phyloP scores from a whole-genome alignment of 345 rosid genomes.

The Euphorbia lathyris region DNA sequence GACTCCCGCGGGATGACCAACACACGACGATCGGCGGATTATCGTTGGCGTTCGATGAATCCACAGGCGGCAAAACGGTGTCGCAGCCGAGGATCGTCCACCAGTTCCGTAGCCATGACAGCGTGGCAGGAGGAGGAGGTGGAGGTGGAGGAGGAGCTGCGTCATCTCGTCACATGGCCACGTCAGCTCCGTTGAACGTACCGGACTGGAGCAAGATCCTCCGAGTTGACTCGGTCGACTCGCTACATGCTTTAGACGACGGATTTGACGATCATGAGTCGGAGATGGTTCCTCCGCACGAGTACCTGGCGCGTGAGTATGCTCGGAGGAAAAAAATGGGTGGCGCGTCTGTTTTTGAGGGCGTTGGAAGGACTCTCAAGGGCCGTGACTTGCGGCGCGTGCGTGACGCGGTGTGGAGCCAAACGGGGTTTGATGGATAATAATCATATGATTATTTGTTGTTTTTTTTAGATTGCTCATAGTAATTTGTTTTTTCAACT shows the following conservation, averaged over 20 bases:
- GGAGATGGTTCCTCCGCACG: conserved; percentile 92
- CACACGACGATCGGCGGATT: conserved; percentile 50
- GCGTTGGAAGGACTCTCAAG: conserved; percentile 86
- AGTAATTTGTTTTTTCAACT: conserved; percentile 8
- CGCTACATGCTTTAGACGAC: conserved; percentile 69
- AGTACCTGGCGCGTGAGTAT: conserved; percentile 70
- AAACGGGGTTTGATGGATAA: conserved; percentile 28
- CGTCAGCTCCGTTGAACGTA: conserved; percentile 86
- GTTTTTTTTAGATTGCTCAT: background rate
- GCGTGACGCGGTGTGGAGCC: conserved; percentile 92
- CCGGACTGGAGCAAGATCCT: conserved; percentile 94
- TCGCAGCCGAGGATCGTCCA: conserved; percentile 63
- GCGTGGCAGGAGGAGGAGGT: conserved; percentile 14
- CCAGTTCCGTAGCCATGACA: conserved; percentile 55
- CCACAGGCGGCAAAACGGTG: conserved; percentile 31
- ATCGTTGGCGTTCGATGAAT: conserved; percentile 63
- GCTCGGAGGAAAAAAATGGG: conserved; percentile 44
- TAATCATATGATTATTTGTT: too few species aligned
- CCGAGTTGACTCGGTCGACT: conserved; percentile 75
- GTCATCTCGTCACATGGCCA: conserved; percentile 52
- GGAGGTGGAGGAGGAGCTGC: conserved; percentile 8
- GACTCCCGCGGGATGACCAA: conserved; percentile 20
- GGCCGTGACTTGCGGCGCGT: conserved; percentile 92
- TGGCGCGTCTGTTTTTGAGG: conserved; percentile 70
- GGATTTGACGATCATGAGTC: conserved; percentile 48